phyloP scores from a whole-genome alignment of 2,329 filamentous ascomycete species.

The Dactylellina leptospora region DNA sequence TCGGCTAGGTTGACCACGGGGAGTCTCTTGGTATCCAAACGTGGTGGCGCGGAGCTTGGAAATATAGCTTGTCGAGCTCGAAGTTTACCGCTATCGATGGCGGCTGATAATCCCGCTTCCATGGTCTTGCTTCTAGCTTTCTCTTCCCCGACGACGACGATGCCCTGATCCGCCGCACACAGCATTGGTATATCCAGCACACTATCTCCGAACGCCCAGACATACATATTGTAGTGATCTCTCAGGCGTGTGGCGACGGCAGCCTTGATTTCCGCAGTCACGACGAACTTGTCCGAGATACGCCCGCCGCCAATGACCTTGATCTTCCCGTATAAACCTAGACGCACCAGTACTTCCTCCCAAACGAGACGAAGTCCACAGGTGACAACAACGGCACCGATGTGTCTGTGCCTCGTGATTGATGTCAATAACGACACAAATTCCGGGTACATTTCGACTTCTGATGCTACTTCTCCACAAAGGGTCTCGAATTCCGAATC shows the following conservation, averaged over 20 bases:
- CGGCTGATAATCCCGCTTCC: constrained; percentile 59
- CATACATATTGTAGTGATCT: constrained; percentile 59
- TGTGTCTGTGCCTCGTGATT: constrained; percentile 57
- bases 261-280: constrained; percentile 66
- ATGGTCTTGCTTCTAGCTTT: constrained; percentile 61
- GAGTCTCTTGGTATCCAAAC: constrained; percentile 62
- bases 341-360: constrained; percentile 65
- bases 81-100: constrained; percentile 62
- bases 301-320: constrained; percentile 67
- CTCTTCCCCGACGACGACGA: constrained; percentile 67
- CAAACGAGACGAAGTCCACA: constrained; percentile 67
- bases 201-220: constrained; percentile 69
- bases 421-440: constrained; percentile 63
- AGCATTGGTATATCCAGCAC: constrained; percentile 70
- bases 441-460: constrained; percentile 60
- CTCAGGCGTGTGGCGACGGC: constrained; percentile 63
- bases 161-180: constrained; percentile 64
- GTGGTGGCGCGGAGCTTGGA: constrained; percentile 60
- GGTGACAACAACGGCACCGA: constrained; percentile 66
- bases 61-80: constrained; percentile 64
- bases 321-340: constrained; percentile 62
- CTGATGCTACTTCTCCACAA: constrained; percentile 63
- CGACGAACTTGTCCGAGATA: constrained; percentile 63
- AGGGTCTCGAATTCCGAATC: constrained; percentile 61
- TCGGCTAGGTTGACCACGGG: constrained; percentile 61